Conservation (phyloP, 2,329 filamentous ascomycete species). For the Rhinocladiella mackenziei region DNA sequence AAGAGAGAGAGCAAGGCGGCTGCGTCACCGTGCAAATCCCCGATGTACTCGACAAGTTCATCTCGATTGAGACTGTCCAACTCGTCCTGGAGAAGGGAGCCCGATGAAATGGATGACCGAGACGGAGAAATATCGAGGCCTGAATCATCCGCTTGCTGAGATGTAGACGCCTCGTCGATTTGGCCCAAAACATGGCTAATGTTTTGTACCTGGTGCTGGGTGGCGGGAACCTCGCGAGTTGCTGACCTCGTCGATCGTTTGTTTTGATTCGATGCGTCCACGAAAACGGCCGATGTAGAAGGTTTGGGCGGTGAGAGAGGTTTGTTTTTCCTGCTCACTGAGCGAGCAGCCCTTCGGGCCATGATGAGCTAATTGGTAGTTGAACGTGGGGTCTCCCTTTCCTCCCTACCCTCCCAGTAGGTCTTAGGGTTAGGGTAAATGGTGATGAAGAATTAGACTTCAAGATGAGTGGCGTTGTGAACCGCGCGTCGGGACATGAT, state of each 20-base stretch:
- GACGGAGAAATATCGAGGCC: conserved; percentile 1
- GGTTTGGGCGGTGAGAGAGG: conserved; percentile 21
- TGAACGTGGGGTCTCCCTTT: no score
- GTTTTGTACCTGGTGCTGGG: conserved; percentile 15
- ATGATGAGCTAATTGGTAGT: conserved; percentile 5
- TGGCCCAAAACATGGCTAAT: conserved; percentile 5
- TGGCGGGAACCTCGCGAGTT: conserved; percentile 10
- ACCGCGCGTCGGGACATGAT: no score
- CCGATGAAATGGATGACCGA: not conserved
- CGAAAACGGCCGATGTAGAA: not conserved
- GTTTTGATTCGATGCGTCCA: conserved; percentile 11
- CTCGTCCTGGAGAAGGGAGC: conserved; percentile 7
- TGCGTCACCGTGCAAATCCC: not conserved
- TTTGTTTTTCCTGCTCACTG: conserved; percentile 16
- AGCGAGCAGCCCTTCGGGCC: conserved; percentile 13
- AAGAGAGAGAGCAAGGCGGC: conserved; percentile 16
- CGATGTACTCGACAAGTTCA: conserved; percentile 16
- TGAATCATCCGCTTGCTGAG: conserved; percentile 1
- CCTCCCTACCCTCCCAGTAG: no score
- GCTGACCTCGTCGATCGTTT: conserved; percentile 9
- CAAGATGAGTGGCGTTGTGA: not conserved
- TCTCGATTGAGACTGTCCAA: conserved; percentile 18
- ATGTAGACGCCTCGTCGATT: conserved; percentile 10
- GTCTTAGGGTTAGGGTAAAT: not conserved
- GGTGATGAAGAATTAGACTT: not conserved